Evolutionary conservation across 768 basidiomycete genomes (phyloP).

Genomic region (Infundibulicybe gibba): DNA sequence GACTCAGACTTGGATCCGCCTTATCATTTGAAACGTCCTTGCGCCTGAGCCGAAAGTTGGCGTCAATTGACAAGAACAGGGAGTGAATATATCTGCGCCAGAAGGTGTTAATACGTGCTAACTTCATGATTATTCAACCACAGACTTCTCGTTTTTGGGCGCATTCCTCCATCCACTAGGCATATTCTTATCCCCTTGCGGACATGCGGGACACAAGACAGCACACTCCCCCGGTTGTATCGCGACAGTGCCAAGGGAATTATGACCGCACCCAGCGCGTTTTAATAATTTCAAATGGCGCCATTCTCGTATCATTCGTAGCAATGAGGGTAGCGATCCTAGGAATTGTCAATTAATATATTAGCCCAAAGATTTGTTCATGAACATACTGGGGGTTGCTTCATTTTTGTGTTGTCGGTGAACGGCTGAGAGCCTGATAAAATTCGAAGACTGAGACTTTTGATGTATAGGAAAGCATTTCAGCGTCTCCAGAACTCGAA

Average conservation of each 20-base stretch:
- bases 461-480: conserved; percentile 7
- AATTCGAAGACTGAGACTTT: conserved; percentile 9
- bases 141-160: conserved; percentile 8
- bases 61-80: conserved; percentile 24
- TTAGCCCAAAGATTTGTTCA: no score
- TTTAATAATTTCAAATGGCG: conserved; percentile 11
- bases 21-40: conserved; percentile 18
- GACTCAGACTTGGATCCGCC: conserved; percentile 20
- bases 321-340: conserved; percentile 11
- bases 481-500: conserved; percentile 6
- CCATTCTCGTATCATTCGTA: conserved; percentile 11
- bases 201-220: conserved; percentile 23
- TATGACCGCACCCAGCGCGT: conserved; percentile 9
- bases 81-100: conserved; percentile 16
- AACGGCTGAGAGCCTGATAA: background rate
- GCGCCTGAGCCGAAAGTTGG: conserved; percentile 28
- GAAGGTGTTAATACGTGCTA: background rate
- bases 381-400: no score
- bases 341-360: background rate
- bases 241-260: conserved; percentile 5
- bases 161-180: conserved; percentile 14
- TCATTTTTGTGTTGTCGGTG: no score
- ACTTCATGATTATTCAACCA: background rate
- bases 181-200: conserved; percentile 18
- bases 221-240: conserved; percentile 15